Evolutionary conservation across 1,284 basidiomycete genomes (phyloP).

Genomic region (Marasmius oreades): DNA sequence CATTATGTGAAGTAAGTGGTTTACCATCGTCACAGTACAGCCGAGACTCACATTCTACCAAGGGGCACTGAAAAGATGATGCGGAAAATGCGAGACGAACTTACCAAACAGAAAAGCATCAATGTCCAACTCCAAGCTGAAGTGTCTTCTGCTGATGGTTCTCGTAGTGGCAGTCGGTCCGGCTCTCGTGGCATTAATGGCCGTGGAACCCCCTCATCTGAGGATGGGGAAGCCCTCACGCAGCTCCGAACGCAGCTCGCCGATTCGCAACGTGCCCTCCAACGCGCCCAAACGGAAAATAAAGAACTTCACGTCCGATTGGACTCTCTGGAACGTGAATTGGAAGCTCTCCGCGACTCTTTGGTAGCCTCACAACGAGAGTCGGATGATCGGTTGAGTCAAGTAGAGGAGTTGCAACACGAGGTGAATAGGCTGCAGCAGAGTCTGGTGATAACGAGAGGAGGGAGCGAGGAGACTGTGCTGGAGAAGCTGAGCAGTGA

Average conservation of each 20-base stretch:
- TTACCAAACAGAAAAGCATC: constrained; percentile 83
- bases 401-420: constrained; percentile 74
- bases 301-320: constrained; percentile 75
- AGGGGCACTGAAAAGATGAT: constrained; percentile 99
- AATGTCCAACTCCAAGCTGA: constrained; percentile 80
- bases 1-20: constrained; percentile 85
- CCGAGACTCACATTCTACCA: constrained; percentile 23
- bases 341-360: constrained; percentile 70
- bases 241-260: constrained; percentile 60
- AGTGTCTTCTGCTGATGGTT: constrained; percentile 50
- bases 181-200: constrained; percentile 61
- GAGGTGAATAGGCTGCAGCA: constrained; percentile 79
- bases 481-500: constrained; percentile 76
- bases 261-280: constrained; percentile 71
- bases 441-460: constrained; percentile 72
- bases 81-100: constrained; percentile 92
- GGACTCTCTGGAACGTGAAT: constrained; percentile 70
- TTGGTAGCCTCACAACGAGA: constrained; percentile 70
- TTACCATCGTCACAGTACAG: constrained; percentile 9
- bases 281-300: constrained; percentile 67
- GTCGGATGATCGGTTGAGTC: constrained; percentile 71
- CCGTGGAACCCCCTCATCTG: constrained; percentile 73
- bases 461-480: constrained; percentile 66
- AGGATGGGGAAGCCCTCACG: constrained; percentile 58
- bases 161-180: constrained; percentile 48